These are phyloP conservation scores for Magnaporthiopsis rhizophila DNA, from an alignment of 2,329 filamentous ascomycete genomes.

Conservation along the genomic window DNA sequence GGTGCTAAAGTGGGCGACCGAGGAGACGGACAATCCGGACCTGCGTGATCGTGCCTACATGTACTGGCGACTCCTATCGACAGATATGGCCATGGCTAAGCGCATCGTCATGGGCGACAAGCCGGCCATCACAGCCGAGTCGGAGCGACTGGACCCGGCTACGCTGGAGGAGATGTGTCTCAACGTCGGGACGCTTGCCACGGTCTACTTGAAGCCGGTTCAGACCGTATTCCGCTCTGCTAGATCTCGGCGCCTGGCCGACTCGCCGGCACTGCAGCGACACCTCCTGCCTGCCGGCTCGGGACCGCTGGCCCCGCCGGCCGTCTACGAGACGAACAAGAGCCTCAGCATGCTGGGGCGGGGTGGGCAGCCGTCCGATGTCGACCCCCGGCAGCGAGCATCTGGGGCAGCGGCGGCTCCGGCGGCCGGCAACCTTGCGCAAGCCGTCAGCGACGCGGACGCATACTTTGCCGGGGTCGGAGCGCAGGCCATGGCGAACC, in stretches of 20 bases:
- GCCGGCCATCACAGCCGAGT: slow-evolving; percentile 90
- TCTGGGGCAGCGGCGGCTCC: slow-evolving; percentile 3
- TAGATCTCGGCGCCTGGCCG: slow-evolving; percentile 67
- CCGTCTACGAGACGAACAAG: slow-evolving; percentile 46
- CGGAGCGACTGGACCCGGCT: slow-evolving; percentile 81
- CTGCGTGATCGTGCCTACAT: slow-evolving; percentile 94
- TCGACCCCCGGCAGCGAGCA: slow-evolving; percentile 33
- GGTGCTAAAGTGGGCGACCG: slow-evolving; percentile 96
- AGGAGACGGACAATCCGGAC: slow-evolving; percentile 98
- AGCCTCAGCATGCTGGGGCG: slow-evolving; percentile 50
- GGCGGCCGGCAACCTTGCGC: slow-evolving; percentile 44
- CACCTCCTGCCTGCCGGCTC: slow-evolving; percentile 49
- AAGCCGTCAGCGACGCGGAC: slow-evolving; percentile 77
- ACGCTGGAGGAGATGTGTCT: slow-evolving; percentile 97
- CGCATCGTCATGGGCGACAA: slow-evolving; percentile 95
- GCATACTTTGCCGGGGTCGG: slow-evolving; percentile 67
- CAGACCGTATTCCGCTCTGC: slow-evolving; percentile 93
- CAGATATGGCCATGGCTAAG: slow-evolving; percentile 80
- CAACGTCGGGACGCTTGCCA: slow-evolving; percentile 90
- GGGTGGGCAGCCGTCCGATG: slow-evolving; percentile 42
- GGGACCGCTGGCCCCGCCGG: slow-evolving; percentile 18
- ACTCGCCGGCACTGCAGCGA: slow-evolving; percentile 80
- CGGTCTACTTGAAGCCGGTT: slow-evolving; percentile 95
- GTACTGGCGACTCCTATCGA: slow-evolving; percentile 96
- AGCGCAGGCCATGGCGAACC: slow-evolving; percentile 31